Base-by-base conservation (phyloP, 805 yeast genomes). In the Candida alai region DNA sequence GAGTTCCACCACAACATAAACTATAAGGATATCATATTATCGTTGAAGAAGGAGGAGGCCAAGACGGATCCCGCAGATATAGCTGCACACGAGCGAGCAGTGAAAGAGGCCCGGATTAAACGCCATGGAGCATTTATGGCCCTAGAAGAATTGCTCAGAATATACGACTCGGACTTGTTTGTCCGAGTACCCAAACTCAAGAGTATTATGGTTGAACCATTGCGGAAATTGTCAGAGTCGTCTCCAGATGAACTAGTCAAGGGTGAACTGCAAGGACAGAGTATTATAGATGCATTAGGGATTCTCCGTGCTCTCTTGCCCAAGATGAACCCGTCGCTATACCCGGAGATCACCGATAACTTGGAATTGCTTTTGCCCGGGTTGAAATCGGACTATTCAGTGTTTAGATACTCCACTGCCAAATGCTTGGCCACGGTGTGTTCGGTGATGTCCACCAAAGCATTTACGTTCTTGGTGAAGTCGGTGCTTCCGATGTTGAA, bases 361-460 rank as follows among this genome's bases (percentile, higher is more conserved):
- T 48, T 67, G n/a, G 56, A 58, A 2, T 40, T 51, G 11, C 61
- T 76, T 17, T 58, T 84, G 12, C 77, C 81, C 2, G 61, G 72
- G 0, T 63, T 93, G 47, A 73, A 71, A 39, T 84, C 93, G 0
- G 63, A 71, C n/a, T 78, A 67, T 45, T 77, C 97, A 0, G 96
- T 93, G 1, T 73, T 93, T 48, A 70, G 99, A 28, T 90, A 85
- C 54, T 83, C 96, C 0, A 79, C 95, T 3, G 87, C 98, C 1
- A 86, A 86, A 56, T 84, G 95, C 41, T 72, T 90, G 46, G 87
- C 97, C 0, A 75, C 84, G 2, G 64, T 89, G 19, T 83, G 95
- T 40, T 71, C 77, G 9, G 75, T 76, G 1, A 62, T 78, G 26
- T 87, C 95, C 2, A 68, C 84, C 0, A 61, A 65, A 19, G 85